These are phyloP conservation scores for Nothophaeocryptopus gaeumannii DNA, from an alignment of 2,329 filamentous ascomycete genomes.

Conservation along the genomic window DNA sequence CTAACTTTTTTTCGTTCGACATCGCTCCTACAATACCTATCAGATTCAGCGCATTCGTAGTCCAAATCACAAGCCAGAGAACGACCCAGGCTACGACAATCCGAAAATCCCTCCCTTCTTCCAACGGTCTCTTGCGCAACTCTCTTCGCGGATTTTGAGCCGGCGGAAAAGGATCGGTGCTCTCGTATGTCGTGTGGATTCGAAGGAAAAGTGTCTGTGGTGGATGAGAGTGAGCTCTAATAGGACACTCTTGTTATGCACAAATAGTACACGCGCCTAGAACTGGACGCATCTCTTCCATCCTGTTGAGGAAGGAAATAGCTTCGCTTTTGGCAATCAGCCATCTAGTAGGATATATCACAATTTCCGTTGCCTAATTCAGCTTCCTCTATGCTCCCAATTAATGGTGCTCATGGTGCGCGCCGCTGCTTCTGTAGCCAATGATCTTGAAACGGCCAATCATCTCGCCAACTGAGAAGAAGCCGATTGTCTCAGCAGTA, in stretches of 20 bases:
- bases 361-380: not conserved
- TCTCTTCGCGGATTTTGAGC: too few relatives aligned
- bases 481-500: conserved; percentile 81
- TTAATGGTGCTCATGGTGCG: conserved; percentile 24
- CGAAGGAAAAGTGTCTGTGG: too few relatives aligned
- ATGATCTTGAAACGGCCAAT: conserved; percentile 92
- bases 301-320: conserved; percentile 4
- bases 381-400: conserved; percentile 2
- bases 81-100: too few relatives aligned
- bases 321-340: conserved; percentile 2
- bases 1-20: too few relatives aligned
- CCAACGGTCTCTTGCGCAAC: too few relatives aligned
- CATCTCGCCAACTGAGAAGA: conserved; percentile 98
- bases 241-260: conserved; percentile 20
- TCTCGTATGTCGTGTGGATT: too few relatives aligned
- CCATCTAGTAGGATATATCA: conserved; percentile 15
- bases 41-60: too few relatives aligned
- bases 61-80: too few relatives aligned
- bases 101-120: too few relatives aligned
- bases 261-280: conserved; percentile 28
- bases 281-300: conserved; percentile 7
- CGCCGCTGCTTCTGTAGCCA: conserved; percentile 61
- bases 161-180: too few relatives aligned
- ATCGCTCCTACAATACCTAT: too few relatives aligned
- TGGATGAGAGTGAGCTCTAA: not conserved